Base-by-base conservation (phyloP, 2,329 filamentous ascomycete species). In the Neofusicoccum sp. region DNA sequence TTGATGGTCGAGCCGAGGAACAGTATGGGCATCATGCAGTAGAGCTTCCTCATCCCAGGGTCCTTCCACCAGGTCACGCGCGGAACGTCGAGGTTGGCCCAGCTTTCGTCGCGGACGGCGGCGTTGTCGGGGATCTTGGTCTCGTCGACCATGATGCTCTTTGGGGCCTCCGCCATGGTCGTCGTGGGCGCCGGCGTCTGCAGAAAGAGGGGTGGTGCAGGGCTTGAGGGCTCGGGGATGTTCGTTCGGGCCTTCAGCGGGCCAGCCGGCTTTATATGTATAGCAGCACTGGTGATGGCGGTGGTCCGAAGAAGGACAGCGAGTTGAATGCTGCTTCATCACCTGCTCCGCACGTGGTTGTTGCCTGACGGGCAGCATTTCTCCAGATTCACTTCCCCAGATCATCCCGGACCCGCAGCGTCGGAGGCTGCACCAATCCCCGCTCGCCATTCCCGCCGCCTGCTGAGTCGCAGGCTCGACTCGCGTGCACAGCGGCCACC, bases 1-100 rank as follows among this genome's bases (percentile, higher is more conserved):
- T 81, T 81, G 66, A 81, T 79, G 64, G 59, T 61, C n/a, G 59
- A 52, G 4, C 44, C 63, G 28, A 71, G 71, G 29, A 75, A 64
- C 28, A 74, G 69, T 22, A 75, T 69, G 64, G 73, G 71, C 65
- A 71, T 71, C 66, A 74, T 64, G 43, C 67, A 68, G 68, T 75
- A 74, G 16, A 65, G 72, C 63, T 65, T 72, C 49, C 73, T 62
- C 56, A 75, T 59, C 12, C 67, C 69, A 4, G 71, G 62, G 41
- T 74, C 71, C 29, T 68, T 70, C 64, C 71, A 74, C 72, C 72
- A 74, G 12, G 71, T 74, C 39, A 74, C 72, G 50, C 67, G 67
- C 28, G 73, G 71, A 36, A 74, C 69, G 34, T 74, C 71, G 41
- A 64, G 29, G n/a, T 64, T 44, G 28, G 16, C 16, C 39, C 16